Evolutionary conservation across 768 basidiomycete genomes (phyloP), one percentile per base, ranked within the genome.

Genomic region (Boletus tomentosulus): DNA sequence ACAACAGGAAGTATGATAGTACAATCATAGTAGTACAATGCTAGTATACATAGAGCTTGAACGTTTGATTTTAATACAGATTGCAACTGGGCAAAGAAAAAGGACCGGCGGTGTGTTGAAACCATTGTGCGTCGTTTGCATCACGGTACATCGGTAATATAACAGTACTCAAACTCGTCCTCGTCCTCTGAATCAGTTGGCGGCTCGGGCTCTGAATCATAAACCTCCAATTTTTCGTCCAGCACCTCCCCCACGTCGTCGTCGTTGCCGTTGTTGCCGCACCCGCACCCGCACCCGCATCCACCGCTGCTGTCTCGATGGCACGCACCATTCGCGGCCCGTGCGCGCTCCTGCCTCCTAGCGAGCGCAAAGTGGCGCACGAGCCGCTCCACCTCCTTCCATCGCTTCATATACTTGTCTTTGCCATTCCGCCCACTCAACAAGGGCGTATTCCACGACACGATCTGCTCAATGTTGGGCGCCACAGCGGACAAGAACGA

Each of bases 371-470:
- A 64, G 7, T 66, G 50, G 15, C 57, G 57, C 4, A 70, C 53
- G 22, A 60, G 24, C 54, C 25, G 39, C 55, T 59, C 62, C 24
- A 66, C 66, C 24, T 61, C 58, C 39, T 52, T 60, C 67, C 68
- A 68, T 28, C 66, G 27, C 44, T 35, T 51, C 31, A 24, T 31
- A 45, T 68, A 70, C 52, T 63, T 68, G 13, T 65, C 58, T 19
- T 66, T 66, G 0, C 66, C 66, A 0, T 19, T 12, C 8, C 62
- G 46, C 1, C 64, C 64, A 19, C 64, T 68, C 57, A 68, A 45
- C 47, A 68, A 37, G 1, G 64, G 64, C 46, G 66, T 67, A 8
- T 67, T 70, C 67, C 67, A 68, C 38, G 67, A 66, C 8, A 38
- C 56, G 50, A 66, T 64, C 45, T 68, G 64, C 30, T 62, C 64